Percentiles rank a stretch among this genome's conserved stretches.
These are phyloP conservation scores for Blastobotrys aristatus DNA, from an alignment of 1,139 yeast genomes.

Conservation along the genomic window DNA sequence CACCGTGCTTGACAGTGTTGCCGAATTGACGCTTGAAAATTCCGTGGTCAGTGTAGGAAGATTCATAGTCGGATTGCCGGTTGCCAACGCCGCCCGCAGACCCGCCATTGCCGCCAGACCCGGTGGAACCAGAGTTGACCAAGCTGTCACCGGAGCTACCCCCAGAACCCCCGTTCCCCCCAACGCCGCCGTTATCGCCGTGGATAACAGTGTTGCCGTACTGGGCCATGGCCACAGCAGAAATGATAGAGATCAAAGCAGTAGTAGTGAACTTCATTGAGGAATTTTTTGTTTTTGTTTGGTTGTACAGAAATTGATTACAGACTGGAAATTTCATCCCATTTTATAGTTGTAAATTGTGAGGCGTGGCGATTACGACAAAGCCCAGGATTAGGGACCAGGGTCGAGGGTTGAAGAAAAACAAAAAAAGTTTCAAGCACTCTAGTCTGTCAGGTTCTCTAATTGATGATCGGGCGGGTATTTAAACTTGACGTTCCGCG, in stretches of 20 bases:
- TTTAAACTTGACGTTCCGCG: too few species aligned
- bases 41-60: not conserved
- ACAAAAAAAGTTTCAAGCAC: too few species aligned
- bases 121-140: not conserved
- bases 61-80: not conserved
- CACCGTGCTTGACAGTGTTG: not conserved
- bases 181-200: constrained; percentile 1
- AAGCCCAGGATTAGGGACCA: too few species aligned
- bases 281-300: not conserved
- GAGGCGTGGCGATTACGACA: too few species aligned
- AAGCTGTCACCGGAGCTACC: not conserved
- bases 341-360: not conserved
- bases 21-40: not conserved
- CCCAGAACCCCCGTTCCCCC: not conserved
- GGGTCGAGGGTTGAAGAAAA: too few species aligned
- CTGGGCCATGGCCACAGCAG: not conserved
- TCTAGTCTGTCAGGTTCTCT: too few species aligned
- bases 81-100: constrained; percentile 1
- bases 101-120: not conserved
- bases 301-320: not conserved
- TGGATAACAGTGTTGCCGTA: not conserved
- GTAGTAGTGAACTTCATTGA: not conserved
- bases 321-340: not conserved
- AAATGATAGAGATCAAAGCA: not conserved
- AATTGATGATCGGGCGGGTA: too few species aligned